phyloP scores from a whole-genome alignment of 2,329 filamentous ascomycete species.

The Ceratocystis papillata region DNA sequence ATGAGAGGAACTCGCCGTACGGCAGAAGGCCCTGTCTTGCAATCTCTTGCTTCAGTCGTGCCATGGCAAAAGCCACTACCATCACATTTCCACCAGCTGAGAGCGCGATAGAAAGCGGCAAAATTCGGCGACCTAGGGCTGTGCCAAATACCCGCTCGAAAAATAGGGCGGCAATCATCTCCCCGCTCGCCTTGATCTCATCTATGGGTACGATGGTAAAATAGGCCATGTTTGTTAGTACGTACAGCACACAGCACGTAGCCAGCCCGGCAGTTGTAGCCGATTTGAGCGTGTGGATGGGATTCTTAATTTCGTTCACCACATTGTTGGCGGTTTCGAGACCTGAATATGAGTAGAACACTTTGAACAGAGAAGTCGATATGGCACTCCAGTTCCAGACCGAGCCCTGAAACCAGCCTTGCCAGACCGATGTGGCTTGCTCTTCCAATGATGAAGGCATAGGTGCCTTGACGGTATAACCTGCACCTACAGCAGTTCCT shows the following conservation, averaged over 20 bases:
- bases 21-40: slow-evolving; percentile 61
- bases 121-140: slow-evolving; percentile 44
- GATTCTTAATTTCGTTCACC: slow-evolving; percentile 59
- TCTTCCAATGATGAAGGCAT: background rate
- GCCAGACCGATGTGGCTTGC: slow-evolving; percentile 34
- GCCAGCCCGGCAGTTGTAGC: slow-evolving; percentile 50
- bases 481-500: slow-evolving; percentile 12
- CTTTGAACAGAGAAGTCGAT: slow-evolving; percentile 56
- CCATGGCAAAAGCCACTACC: slow-evolving; percentile 59
- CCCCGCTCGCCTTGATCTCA: slow-evolving; percentile 55
- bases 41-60: slow-evolving; percentile 61
- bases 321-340: slow-evolving; percentile 59
- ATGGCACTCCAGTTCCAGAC: slow-evolving; percentile 59
- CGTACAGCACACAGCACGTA: slow-evolving; percentile 52
- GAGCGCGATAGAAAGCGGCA: slow-evolving; percentile 55
- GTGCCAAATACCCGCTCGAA: slow-evolving; percentile 54
- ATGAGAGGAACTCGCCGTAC: slow-evolving; percentile 49
- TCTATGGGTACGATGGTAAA: slow-evolving; percentile 56
- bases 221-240: slow-evolving; percentile 54
- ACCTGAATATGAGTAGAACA: slow-evolving; percentile 59
- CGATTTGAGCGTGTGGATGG: slow-evolving; percentile 52
- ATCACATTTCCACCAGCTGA: slow-evolving; percentile 62
- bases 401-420: slow-evolving; percentile 50
- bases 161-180: slow-evolving; percentile 57
- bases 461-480: background rate